These are phyloP conservation scores for Cardamine chenopodiifolia DNA, from an alignment of 345 rosid genomes.

Conservation along the genomic window DNA sequence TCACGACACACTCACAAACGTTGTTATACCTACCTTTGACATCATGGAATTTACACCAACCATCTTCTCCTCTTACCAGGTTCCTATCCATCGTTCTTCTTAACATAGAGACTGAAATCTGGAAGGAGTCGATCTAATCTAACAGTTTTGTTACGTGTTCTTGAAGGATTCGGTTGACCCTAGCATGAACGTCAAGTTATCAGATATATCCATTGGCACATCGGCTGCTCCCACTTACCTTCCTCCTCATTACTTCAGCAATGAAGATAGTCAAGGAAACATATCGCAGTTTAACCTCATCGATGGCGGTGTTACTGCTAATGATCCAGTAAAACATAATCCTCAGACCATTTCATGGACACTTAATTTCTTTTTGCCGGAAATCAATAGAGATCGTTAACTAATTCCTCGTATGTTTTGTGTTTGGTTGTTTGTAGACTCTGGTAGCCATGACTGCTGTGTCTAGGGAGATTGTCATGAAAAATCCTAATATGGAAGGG, in stretches of 20 bases:
- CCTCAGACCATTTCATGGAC: no score
- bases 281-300: constrained; percentile 49
- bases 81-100: neutral
- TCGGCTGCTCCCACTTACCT: constrained; percentile 64
- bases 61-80: constrained; percentile 60
- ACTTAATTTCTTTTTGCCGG: neutral
- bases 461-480: constrained; percentile 44
- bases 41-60: constrained; percentile 58
- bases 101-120: neutral
- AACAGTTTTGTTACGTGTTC: neutral
- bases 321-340: constrained; percentile 52
- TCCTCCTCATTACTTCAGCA: constrained; percentile 52
- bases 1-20: constrained; percentile 52
- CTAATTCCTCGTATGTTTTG: neutral
- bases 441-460: constrained; percentile 58
- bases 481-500: constrained; percentile 46
- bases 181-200: constrained; percentile 47
- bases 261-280: neutral
- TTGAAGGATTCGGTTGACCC: constrained; percentile 39
- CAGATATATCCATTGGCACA: constrained; percentile 63
- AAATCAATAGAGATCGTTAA: neutral
- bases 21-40: constrained; percentile 65
- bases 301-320: constrained; percentile 63
- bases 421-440: constrained; percentile 42
- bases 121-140: no score